phyloP scores from a whole-genome alignment of 345 rosid species.

The Odontarrhena argentea region DNA sequence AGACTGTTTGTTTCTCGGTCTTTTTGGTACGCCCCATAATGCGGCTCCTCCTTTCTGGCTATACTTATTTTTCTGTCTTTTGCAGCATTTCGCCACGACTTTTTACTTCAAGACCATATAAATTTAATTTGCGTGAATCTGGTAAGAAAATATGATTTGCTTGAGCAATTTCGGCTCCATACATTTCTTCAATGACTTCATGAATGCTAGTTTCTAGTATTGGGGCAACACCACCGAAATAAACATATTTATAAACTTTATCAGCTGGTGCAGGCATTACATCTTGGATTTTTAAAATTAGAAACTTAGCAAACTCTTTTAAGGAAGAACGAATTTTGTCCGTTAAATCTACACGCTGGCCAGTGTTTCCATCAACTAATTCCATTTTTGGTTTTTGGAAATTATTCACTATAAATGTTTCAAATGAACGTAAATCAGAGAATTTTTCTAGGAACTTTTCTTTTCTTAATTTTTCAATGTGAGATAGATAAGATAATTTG shows the following conservation, averaged over 20 bases:
- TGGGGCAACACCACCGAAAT: not conserved
- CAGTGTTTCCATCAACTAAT: not conserved
- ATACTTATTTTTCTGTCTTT: not conserved
- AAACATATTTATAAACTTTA: not conserved
- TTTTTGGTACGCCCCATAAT: not conserved
- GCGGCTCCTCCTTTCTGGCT: conserved; percentile 1
- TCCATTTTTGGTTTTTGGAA: not conserved
- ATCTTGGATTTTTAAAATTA: not conserved
- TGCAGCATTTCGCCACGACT: not conserved
- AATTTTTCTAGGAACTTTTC: not conserved
- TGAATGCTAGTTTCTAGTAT: not conserved
- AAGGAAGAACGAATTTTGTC: not conserved
- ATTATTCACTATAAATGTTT: not conserved
- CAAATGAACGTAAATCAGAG: not conserved
- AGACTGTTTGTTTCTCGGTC: not conserved
- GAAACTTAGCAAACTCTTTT: not conserved
- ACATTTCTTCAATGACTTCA: not conserved
- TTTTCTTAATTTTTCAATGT: not conserved
- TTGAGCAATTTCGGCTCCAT: not conserved
- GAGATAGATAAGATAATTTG: not conserved
- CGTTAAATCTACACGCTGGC: not conserved
- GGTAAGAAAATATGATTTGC: not conserved
- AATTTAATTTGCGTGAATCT: not conserved
- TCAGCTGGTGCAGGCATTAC: not conserved
- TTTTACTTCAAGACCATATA: not conserved